Percentiles rank a stretch among this genome's conserved stretches.
Evolutionary conservation across 2,329 filamentous ascomycete genomes (phyloP).

Genomic region (Fulvia fulva): DNA sequence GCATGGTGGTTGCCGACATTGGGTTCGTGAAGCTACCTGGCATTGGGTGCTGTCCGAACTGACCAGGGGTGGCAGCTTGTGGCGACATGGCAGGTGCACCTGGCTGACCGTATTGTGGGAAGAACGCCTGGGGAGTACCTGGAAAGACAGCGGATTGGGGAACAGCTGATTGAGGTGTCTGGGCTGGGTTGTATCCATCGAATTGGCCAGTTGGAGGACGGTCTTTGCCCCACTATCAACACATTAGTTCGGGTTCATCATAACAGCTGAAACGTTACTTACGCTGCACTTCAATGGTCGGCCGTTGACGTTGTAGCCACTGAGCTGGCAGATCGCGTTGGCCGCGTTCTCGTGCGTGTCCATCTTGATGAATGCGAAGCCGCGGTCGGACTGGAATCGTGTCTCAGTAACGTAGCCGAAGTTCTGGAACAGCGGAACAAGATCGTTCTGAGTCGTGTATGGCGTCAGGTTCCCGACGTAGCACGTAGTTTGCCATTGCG

Average conservation of each 20-base stretch:
- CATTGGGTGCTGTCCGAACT: constrained; percentile 60
- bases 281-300: constrained; percentile 97
- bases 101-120: constrained; percentile 86
- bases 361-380: constrained; percentile 99
- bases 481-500: constrained; percentile 96
- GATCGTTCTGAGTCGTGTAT: constrained; percentile 93
- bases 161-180: constrained; percentile 58
- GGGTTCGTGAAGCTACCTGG: constrained; percentile 54
- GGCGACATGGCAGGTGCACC: constrained; percentile 56
- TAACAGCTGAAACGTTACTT: constrained; percentile 47
- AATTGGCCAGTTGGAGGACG: constrained; percentile 81
- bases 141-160: constrained; percentile 56
- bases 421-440: constrained; percentile 97
- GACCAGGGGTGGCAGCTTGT: constrained; percentile 47
- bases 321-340: constrained; percentile 97
- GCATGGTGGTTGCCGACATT: constrained; percentile 40
- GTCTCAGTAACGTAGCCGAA: constrained; percentile 97
- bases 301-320: constrained; percentile 96
- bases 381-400: constrained; percentile 94
- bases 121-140: constrained; percentile 71
- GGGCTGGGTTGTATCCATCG: constrained; percentile 73
- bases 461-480: constrained; percentile 97
- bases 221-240: constrained; percentile 90
- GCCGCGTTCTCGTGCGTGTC: constrained; percentile 96
- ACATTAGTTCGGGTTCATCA: constrained; percentile 28